Evolutionary conservation across 306 rosid genomes (phyloP).

Genomic region (Medicago ruthenica): DNA sequence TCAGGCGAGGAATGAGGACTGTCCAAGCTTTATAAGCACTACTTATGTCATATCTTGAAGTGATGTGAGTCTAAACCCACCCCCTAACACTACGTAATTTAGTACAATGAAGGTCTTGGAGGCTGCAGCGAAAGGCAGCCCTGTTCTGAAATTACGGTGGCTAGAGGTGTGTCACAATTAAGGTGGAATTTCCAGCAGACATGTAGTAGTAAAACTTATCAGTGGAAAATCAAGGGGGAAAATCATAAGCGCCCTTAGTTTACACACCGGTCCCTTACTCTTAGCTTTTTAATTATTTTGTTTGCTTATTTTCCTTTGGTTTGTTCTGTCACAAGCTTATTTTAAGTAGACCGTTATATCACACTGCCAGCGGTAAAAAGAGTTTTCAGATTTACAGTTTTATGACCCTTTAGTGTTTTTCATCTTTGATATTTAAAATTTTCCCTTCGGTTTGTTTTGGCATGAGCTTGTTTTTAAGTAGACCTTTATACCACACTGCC

Average conservation of each 20-base stretch:
- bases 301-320: not conserved
- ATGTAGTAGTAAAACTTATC: conserved; percentile 7
- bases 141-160: not conserved
- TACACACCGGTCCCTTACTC: not conserved
- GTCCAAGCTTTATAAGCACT: not conserved
- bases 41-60: not conserved
- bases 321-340: not conserved
- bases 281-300: not conserved
- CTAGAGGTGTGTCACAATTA: not conserved
- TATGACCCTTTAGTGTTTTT: too few relatives aligned
- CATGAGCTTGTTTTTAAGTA: conserved; percentile 6
- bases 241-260: not conserved
- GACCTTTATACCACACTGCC: not conserved
- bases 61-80: not conserved
- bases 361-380: not conserved
- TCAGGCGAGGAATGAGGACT: not conserved
- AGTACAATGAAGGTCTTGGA: not conserved
- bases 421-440: too few relatives aligned
- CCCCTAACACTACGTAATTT: not conserved
- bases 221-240: not conserved
- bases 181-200: not conserved
- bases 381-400: too few relatives aligned
- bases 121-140: not conserved
- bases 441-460: not conserved
- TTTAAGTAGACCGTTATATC: not conserved